These are phyloP conservation scores for Dipodascus geniculatus DNA, from an alignment of 805 yeast genomes.

Conservation along the genomic window DNA sequence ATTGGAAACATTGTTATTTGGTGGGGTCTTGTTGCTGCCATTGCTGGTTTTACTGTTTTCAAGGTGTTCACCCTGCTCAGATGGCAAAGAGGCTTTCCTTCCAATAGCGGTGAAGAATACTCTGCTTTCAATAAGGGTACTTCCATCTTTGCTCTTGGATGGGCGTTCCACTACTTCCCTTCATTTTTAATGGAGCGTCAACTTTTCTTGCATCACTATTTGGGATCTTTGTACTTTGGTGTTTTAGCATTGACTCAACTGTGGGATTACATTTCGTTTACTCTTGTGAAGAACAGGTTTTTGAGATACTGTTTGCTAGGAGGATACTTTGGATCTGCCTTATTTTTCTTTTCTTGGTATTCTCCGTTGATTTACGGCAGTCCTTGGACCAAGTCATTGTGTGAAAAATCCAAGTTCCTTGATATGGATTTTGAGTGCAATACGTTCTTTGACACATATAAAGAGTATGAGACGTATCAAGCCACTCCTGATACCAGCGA, in stretches of 20 bases:
- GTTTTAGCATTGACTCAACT: slow-evolving; percentile 61
- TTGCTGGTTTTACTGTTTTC: slow-evolving; percentile 20
- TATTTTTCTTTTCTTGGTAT: slow-evolving; percentile 46
- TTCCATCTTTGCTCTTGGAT: slow-evolving; percentile 42
- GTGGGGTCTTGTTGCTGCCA: slow-evolving; percentile 31
- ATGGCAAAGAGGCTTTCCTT: slow-evolving; percentile 30
- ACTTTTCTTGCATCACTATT: slow-evolving; percentile 83
- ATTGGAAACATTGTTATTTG: slow-evolving; percentile 56
- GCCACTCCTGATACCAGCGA: neutral
- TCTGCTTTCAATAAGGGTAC: slow-evolving; percentile 25
- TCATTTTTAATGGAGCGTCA: slow-evolving; percentile 80
- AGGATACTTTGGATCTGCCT: slow-evolving; percentile 37
- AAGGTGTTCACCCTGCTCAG: slow-evolving; percentile 22
- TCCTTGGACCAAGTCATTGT: slow-evolving; percentile 63
- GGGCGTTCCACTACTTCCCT: slow-evolving; percentile 47
- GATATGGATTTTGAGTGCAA: slow-evolving; percentile 89
- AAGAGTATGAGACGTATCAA: slow-evolving; percentile 18
- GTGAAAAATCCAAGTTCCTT: slow-evolving; percentile 44
- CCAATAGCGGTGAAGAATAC: slow-evolving; percentile 21
- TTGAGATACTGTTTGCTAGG: slow-evolving; percentile 36
- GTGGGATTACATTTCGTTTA: slow-evolving; percentile 25
- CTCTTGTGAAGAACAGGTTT: slow-evolving; percentile 28
- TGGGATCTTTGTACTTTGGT: slow-evolving; percentile 87
- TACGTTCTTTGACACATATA: slow-evolving; percentile 29
- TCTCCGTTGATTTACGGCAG: slow-evolving; percentile 69